Evolutionary conservation across 257 asterid genomes (phyloP), one percentile per base, ranked within the genome.

Genomic region (Solanum bulbocastanum): DNA sequence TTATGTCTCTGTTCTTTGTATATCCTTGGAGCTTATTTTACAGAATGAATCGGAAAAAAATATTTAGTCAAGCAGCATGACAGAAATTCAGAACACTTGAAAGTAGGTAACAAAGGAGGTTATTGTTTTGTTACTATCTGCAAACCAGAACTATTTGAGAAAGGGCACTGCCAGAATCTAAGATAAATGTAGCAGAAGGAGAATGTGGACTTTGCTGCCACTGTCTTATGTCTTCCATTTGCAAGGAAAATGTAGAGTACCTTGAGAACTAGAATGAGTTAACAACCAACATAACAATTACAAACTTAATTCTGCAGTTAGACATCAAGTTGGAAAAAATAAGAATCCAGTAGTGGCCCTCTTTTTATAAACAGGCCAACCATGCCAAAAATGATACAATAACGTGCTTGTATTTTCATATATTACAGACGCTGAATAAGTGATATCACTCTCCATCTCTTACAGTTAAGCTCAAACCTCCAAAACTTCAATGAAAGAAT

Each of bases 401-500:
- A 49, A 25, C 33, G 40, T 27, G 40, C 66, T 81, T 81, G 68
- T 81, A 46, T 16, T 46, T 44, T 46, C 2, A 2, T 9, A 2
- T 9, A 81, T 15, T 16, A 44, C 27, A 81, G 8, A 46, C 3
- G 65, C 68, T 42, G 85, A 30, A 46, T 18, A 46, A 27, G 68
- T 71, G 33, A 73, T 72, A 83, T 40, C 87, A 88, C 88, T 91
- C 58, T 76, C 1, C 8, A 76, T 40, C 83, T 76, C 60, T 75
- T 75, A 37, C 22, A 22, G 87, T 52, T 75, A 35, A 87, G 72
- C 20, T 27, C n/a, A 16, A 52, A 44, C 60, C 22, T 30, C 37
- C 60, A 37, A 46, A 68, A 42, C 40, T 86, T 42, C 1, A 30
- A 27, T 10, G 33, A 27, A 13, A 86, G 81, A 84, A 20, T 49